These are phyloP conservation scores for Cydonia oblonga DNA, from an alignment of 331 rosid species.

Conservation along the genomic window DNA sequence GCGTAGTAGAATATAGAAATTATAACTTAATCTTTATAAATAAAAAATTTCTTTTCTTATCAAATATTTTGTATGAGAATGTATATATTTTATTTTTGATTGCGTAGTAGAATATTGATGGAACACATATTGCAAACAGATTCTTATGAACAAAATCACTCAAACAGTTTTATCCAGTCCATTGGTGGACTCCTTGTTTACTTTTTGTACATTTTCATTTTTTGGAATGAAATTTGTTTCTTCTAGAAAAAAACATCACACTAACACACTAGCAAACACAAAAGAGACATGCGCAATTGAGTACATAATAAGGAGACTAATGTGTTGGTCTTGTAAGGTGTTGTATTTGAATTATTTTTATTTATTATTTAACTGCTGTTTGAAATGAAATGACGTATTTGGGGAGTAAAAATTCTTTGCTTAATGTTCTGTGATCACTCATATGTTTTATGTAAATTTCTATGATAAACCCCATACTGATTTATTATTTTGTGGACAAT, in stretches of 20 bases:
- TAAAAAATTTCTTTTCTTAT: background rate
- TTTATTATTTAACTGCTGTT: background rate
- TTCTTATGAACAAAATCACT: background rate
- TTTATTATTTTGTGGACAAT: background rate
- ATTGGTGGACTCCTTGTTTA: background rate
- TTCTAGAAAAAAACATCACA: background rate
- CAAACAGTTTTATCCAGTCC: background rate
- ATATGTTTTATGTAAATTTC: background rate
- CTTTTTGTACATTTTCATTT: background rate
- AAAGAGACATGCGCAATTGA: background rate
- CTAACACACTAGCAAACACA: background rate
- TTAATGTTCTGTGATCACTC: background rate
- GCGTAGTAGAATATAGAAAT: no score
- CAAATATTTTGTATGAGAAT: conserved; percentile 4
- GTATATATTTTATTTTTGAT: background rate
- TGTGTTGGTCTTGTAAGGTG: background rate
- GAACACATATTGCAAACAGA: background rate
- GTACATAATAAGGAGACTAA: background rate
- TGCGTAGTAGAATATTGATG: background rate
- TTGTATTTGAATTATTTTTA: background rate
- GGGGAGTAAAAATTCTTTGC: background rate
- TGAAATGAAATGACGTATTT: background rate
- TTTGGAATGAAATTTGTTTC: background rate
- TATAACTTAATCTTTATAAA: conserved; percentile 16
- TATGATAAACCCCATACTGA: background rate